These are phyloP conservation scores for Fistulinella cinereoalba DNA, from an alignment of 1,284 basidiomycete species.

Conservation along the genomic window DNA sequence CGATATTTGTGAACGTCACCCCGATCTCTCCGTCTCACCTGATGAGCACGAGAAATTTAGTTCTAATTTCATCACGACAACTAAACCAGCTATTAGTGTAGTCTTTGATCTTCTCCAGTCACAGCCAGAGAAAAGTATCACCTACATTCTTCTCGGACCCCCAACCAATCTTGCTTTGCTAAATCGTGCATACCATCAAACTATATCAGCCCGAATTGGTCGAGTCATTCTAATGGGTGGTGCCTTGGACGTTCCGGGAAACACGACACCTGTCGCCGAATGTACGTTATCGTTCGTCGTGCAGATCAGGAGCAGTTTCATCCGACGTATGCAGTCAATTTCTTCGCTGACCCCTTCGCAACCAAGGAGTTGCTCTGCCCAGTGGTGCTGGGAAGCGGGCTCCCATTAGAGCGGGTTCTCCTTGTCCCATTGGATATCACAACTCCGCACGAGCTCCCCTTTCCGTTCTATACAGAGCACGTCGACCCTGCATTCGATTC, in stretches of 20 bases:
- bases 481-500: conserved; percentile 58
- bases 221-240: conserved; percentile 93
- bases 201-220: conserved; percentile 61
- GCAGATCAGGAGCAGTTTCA: background rate
- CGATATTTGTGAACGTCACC: conserved; percentile 68
- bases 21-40: conserved; percentile 57
- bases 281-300: conserved; percentile 43
- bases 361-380: conserved; percentile 63
- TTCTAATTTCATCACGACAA: conserved; percentile 46
- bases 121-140: conserved; percentile 63
- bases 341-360: conserved; percentile 90
- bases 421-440: conserved; percentile 83
- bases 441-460: conserved; percentile 74
- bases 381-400: conserved; percentile 33
- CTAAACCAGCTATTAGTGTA: conserved; percentile 57
- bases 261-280: conserved; percentile 80
- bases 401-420: conserved; percentile 65
- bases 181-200: conserved; percentile 54
- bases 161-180: conserved; percentile 82
- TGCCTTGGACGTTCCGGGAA: conserved; percentile 91
- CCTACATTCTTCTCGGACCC: conserved; percentile 86
- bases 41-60: conserved; percentile 32
- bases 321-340: conserved; percentile 66
- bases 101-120: conserved; percentile 64
- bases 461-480: conserved; percentile 52